Evolutionary conservation across 805 yeast species (phyloP).

Genomic region (Yarrowia divulgata): DNA sequence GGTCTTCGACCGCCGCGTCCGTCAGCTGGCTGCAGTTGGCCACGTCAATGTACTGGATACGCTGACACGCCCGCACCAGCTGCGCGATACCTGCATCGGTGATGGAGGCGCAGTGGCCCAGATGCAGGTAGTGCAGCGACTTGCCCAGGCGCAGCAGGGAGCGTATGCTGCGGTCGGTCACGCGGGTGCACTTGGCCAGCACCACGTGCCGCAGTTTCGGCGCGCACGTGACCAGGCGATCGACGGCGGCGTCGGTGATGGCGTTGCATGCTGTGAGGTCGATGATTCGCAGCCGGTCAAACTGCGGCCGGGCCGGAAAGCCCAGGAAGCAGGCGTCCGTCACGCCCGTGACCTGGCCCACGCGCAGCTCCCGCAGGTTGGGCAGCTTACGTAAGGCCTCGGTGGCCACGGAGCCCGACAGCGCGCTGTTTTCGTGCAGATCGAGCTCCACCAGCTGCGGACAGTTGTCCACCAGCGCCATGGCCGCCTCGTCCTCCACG

Average conservation of each 20-base stretch:
- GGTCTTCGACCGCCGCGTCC: constrained; percentile 76
- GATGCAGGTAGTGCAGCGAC: constrained; percentile 84
- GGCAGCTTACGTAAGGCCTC: constrained; percentile 65
- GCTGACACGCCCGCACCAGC: constrained; percentile 76
- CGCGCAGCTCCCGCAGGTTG: constrained; percentile 83
- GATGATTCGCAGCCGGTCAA: constrained; percentile 75
- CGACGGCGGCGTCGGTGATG: constrained; percentile 80
- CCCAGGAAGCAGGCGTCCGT: constrained; percentile 69
- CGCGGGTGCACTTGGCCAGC: constrained; percentile 83
- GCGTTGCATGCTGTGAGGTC: constrained; percentile 86
- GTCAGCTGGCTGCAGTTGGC: constrained; percentile 94
- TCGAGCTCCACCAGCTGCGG: constrained; percentile 88
- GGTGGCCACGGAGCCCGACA: constrained; percentile 69
- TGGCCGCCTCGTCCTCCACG: constrained; percentile 69
- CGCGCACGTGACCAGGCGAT: constrained; percentile 72
- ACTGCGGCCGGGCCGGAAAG: constrained; percentile 56
- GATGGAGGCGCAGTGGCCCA: constrained; percentile 91
- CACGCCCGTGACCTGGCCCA: constrained; percentile 73
- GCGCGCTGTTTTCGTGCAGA: constrained; percentile 77
- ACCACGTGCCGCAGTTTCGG: constrained; percentile 89
- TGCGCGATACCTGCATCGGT: constrained; percentile 87
- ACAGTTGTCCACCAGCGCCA: constrained; percentile 71
- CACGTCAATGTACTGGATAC: constrained; percentile 90
- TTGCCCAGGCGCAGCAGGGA: constrained; percentile 77
- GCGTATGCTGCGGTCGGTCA: constrained; percentile 80